Base-by-base conservation (phyloP, 2,329 filamentous ascomycete species). In the Cytospora piceicola region DNA sequence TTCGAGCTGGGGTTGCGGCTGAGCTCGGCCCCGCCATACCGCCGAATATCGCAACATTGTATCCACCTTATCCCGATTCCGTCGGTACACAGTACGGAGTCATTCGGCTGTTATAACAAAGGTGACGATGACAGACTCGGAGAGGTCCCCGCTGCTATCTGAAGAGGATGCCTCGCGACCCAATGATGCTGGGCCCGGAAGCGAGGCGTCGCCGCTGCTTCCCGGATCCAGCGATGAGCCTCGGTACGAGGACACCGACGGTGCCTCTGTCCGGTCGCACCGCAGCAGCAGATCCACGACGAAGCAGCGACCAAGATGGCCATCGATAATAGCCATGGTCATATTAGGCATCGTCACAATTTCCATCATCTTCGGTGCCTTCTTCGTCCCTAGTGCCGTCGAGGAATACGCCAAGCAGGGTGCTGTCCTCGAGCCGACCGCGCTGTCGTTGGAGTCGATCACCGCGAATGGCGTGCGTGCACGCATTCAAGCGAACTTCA, bases 401-500 rank as follows among this genome's bases (percentile, higher is more conserved):
- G 88, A 96, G 77, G 86, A 92, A 74, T 99, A 99, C 77, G 92
- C 91, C 58, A 90, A 94, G 77, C 84, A 94, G 76, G 92, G 94
- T 3, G 84, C 90, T 29, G 88, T 94, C 22, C 86, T 99, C 70
- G 88, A 94, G 73, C 92, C 95, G 2, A 93, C 90, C 7, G 91
- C 89, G 70, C 79, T 99, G 24, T 93, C 93, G 1, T 88, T 99
- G 67, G 91, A 95, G 72, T 92, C 90, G 2, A 90, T 97, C 70
- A 97, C 93, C 0, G 74, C 87, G 9, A 84, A 89, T 66, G 94
- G 95, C 15, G 86, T 97, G 11, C 87, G 85, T 68, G 90, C 92
- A 36, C 88, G 93, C 69, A 83, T 99, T 56, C 90, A 94, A 73
- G 94, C 91, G 24, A 90, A 91, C 63, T 92, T 98, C 73, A 84